Base-by-base conservation (phyloP, 2,329 filamentous ascomycete species). In the Penicillium palitans region DNA sequence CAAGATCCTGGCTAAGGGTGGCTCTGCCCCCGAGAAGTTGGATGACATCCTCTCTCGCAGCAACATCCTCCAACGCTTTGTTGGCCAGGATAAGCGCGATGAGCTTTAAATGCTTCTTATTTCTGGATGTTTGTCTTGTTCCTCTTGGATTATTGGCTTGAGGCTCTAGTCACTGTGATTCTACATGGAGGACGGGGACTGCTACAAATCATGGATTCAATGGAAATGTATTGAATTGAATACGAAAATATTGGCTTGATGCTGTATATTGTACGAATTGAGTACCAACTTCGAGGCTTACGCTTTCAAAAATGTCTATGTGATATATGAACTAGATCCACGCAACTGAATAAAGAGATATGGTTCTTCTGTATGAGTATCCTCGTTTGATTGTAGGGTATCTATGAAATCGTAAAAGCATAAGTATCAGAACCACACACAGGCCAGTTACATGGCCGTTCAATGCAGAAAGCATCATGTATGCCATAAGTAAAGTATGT, bases 11-110 rank as follows among this genome's bases (percentile, higher is more conserved):
- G 84, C 85, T 78, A 96, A 96, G 86, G 91, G 93, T 62, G 91
- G 90, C 61, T 83, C 97, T 50, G 90, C 90, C 6, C 87, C 87
- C 27, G 83, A 89, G 76, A 98, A 98, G 88, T 76, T 91, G 44
- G 93, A 98, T 72, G 93, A 98, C 78, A 78, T 98, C 65, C 87
- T 87, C 59, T 87, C 83, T 78, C 90, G 96, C 80, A 89, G 87
- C 76, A 98, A 98, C 80, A 90, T 98, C 66, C 82, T 98, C 59
- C 85, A 84, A 73, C 88, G 85, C 76, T 98, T 97, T 75, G 76
- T 86, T 61, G 78, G 84, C 65, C 81, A 86, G 75, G 79, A 81
- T 57, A 79, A 82, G 63, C 83, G 84, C 83, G 88, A 89, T 70
- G 86, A 91, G 81, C 80, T 91, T 78, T 90, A 85, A 80, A 73